These are phyloP conservation scores for Boechera stricta DNA, from an alignment of 345 rosid species.

Conservation along the genomic window DNA sequence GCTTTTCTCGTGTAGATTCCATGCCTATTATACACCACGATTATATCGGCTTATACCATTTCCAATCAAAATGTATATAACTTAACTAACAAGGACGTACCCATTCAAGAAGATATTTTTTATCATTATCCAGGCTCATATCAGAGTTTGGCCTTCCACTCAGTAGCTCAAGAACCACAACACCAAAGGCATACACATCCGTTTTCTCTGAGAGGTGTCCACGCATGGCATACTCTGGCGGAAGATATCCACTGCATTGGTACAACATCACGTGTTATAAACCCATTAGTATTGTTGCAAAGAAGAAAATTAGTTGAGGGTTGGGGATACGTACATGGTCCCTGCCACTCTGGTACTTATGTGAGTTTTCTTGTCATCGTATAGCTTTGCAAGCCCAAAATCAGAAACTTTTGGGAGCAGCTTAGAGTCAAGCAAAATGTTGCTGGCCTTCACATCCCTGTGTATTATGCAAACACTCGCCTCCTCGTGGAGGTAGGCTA, in stretches of 20 bases:
- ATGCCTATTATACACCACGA: background rate
- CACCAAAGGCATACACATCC: too few relatives aligned
- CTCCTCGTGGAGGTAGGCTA: background rate
- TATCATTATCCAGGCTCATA: too few relatives aligned
- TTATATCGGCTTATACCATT: too few relatives aligned
- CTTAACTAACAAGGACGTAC: too few relatives aligned
- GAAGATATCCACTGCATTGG: too few relatives aligned
- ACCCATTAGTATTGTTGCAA: background rate
- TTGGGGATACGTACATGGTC: background rate
- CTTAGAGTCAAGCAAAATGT: background rate
- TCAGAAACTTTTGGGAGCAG: background rate
- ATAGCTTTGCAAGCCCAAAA: background rate
- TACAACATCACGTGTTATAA: background rate
- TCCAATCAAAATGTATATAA: too few relatives aligned
- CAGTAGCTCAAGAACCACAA: too few relatives aligned
- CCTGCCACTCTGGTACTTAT: background rate
- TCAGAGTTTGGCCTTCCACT: too few relatives aligned
- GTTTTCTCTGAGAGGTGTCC: too few relatives aligned
- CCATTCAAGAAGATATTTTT: too few relatives aligned
- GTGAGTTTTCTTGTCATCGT: background rate
- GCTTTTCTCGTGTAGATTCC: conserved; percentile 13
- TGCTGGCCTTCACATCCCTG: background rate
- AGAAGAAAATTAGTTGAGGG: too few relatives aligned
- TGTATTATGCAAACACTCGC: background rate
- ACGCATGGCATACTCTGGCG: too few relatives aligned